These are phyloP conservation scores for Camellia japonica DNA, from an alignment of 148 eudicot species.

Conservation along the genomic window DNA sequence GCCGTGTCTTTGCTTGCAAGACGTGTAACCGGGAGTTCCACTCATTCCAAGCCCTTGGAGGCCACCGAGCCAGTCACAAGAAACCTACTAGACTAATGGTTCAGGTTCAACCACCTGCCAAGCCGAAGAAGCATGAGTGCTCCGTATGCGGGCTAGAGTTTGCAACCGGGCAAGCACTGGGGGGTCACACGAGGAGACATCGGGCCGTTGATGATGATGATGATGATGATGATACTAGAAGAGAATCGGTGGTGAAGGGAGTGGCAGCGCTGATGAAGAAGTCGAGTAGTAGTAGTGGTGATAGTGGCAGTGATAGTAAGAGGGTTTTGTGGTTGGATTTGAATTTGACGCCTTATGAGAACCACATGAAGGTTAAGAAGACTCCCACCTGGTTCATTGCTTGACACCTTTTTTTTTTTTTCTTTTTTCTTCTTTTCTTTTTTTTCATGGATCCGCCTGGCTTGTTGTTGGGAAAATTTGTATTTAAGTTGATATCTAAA, in stretches of 20 bases:
- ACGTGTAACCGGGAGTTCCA: conserved; percentile 22
- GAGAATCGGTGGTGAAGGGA: background rate
- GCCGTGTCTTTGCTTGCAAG: conserved; percentile 26
- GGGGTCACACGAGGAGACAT: conserved; percentile 35
- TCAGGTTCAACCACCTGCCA: background rate
- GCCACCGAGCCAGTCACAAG: conserved; percentile 33
- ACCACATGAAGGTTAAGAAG: background rate
- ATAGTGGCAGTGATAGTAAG: background rate
- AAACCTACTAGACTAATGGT: background rate
- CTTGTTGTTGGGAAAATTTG: too few relatives aligned
- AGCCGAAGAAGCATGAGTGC: conserved; percentile 26
- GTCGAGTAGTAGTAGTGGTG: background rate
- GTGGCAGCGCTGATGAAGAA: conserved; percentile 2
- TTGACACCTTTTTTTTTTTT: background rate
- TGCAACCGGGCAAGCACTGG: conserved; percentile 28
- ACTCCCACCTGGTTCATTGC: background rate
- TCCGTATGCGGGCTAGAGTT: conserved; percentile 22
- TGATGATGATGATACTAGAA: background rate
- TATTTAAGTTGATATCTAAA: too few relatives aligned
- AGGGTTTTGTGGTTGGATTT: conserved; percentile 4
- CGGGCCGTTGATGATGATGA: background rate
- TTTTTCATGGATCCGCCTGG: too few relatives aligned
- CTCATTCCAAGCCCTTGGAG: conserved; percentile 31
- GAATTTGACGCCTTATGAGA: conserved; percentile 15
- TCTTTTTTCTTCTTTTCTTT: background rate